Evolutionary conservation across 2,329 filamentous ascomycete species (phyloP).

Genomic region (Pyricularia sp.): DNA sequence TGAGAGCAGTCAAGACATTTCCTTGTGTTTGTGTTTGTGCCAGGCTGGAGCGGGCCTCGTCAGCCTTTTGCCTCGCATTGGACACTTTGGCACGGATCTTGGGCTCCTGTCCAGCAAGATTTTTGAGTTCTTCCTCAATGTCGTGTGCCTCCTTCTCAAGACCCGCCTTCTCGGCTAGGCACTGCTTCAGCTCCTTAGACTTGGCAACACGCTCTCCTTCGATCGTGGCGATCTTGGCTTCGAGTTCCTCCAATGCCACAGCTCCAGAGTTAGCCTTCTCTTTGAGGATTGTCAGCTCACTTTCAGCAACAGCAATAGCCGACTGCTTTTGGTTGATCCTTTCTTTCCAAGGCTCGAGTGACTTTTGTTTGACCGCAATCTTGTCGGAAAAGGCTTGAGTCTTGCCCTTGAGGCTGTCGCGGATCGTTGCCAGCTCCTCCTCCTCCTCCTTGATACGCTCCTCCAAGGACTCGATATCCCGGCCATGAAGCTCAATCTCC

Average conservation of each 20-base stretch:
- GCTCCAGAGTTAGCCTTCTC: constrained; percentile 86
- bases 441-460: constrained; percentile 70
- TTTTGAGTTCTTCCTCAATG: constrained; percentile 62
- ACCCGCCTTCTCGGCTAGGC: constrained; percentile 60
- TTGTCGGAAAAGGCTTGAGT: constrained; percentile 90
- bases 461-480: constrained; percentile 71
- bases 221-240: constrained; percentile 68
- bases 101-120: constrained; percentile 69
- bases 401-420: constrained; percentile 86
- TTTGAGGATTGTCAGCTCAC: constrained; percentile 81
- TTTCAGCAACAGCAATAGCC: constrained; percentile 86
- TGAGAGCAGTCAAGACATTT: constrained; percentile 82
- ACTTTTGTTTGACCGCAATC: constrained; percentile 86
- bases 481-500: constrained; percentile 71
- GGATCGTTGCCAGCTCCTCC: constrained; percentile 70
- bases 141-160: constrained; percentile 68
- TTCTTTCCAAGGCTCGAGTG: constrained; percentile 90
- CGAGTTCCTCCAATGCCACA: constrained; percentile 72
- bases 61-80: constrained; percentile 84
- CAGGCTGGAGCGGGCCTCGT: constrained; percentile 86
- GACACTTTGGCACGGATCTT: constrained; percentile 78
- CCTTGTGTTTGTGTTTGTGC: constrained; percentile 86
- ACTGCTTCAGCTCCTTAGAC: constrained; percentile 63
- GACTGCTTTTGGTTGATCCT: constrained; percentile 97
- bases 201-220: constrained; percentile 65